Evolutionary conservation across 2,329 filamentous ascomycete species (phyloP).

Genomic region (Helminthosporium solani): DNA sequence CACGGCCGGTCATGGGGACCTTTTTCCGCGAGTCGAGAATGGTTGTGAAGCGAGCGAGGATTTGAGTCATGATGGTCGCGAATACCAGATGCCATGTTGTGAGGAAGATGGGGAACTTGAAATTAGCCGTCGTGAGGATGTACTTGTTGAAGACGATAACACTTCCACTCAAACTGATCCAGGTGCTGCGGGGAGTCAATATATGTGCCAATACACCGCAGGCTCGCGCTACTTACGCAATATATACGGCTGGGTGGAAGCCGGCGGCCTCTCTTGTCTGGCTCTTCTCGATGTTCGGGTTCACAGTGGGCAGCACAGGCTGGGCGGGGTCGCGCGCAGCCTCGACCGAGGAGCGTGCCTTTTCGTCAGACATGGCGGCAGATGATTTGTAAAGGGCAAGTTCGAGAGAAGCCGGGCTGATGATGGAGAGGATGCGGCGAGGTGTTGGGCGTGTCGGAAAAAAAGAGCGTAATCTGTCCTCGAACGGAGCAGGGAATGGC

Average conservation of each 20-base stretch:
- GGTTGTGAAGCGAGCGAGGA: conserved; percentile 85
- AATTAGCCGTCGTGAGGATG: conserved; percentile 77
- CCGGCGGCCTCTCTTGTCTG: conserved; percentile 56
- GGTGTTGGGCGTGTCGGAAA: too few species aligned
- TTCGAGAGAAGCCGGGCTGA: conserved; percentile 21
- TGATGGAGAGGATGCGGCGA: conserved; percentile 10
- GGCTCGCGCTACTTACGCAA: conserved; percentile 57
- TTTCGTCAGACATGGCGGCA: conserved; percentile 63
- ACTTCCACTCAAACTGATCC: conserved; percentile 89
- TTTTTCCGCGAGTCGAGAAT: conserved; percentile 92
- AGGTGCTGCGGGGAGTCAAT: conserved; percentile 60
- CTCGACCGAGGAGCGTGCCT: conserved; percentile 81
- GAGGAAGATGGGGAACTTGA: conserved; percentile 72
- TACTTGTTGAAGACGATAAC: conserved; percentile 99
- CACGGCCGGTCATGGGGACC: conserved; percentile 93
- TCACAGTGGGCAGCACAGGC: conserved; percentile 75
- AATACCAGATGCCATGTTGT: conserved; percentile 90
- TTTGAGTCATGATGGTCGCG: conserved; percentile 89
- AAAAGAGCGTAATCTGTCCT: conserved; percentile 8
- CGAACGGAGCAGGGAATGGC: conserved; percentile 25
- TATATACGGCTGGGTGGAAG: conserved; percentile 83
- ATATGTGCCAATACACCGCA: conserved; percentile 34
- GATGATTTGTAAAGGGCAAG: conserved; percentile 16
- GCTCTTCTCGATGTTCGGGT: conserved; percentile 71
- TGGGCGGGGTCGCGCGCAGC: conserved; percentile 60